Base-by-base conservation (phyloP, 345 rosid species). In the Gossypium arboreum region DNA sequence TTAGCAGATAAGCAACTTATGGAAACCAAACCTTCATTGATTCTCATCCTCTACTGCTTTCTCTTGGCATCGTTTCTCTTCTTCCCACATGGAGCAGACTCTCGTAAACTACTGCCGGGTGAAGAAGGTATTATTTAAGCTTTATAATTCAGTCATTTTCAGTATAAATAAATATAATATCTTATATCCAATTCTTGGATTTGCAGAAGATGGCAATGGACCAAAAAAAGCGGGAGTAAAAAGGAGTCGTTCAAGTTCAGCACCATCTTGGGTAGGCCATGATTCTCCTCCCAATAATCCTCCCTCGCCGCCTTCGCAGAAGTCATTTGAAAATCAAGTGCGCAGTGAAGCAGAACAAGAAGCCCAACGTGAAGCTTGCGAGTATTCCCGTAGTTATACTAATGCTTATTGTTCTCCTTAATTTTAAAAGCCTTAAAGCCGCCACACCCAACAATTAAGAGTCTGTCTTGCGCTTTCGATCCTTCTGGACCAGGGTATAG, bases 171-270 rank as follows among this genome's bases (percentile, higher is more conserved):
- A 48, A 48, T 48, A 48, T 48, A 48, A 48, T 12, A 48, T 48
- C 4, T 10, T 48, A 9, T 48, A 10, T 54, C 20, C 22, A 7
- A 54, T 54, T 9, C 22, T 16, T 7, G 59, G 25, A 55, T n/a
- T 18, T 18, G 59, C 59, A 55, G 59, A 47, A 12, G 41, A 0
- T 67, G 12, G 3, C 39, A 45, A 67, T 5, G 71, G 71, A 47
- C 10, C 1, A 22, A 47, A 39, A 39, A 67, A 67, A 47, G 71
- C 56, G 12, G 12, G 7, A 13, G 9, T 47, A 47, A 22, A 0
- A 1, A 1, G 0, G 22, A 22, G 41, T 22, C 0, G 0, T 0
- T 1, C 71, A 45, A 12, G 1, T 0, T 0, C 34, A 4, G 34
- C 69, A n/a, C 29, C 52, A 20, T 43, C 69, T 65, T 10, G 15